Percentiles rank a stretch among this genome's conserved stretches.
Evolutionary conservation across 768 basidiomycete species (phyloP).

Genomic region (Rhodotorula toruloides): DNA sequence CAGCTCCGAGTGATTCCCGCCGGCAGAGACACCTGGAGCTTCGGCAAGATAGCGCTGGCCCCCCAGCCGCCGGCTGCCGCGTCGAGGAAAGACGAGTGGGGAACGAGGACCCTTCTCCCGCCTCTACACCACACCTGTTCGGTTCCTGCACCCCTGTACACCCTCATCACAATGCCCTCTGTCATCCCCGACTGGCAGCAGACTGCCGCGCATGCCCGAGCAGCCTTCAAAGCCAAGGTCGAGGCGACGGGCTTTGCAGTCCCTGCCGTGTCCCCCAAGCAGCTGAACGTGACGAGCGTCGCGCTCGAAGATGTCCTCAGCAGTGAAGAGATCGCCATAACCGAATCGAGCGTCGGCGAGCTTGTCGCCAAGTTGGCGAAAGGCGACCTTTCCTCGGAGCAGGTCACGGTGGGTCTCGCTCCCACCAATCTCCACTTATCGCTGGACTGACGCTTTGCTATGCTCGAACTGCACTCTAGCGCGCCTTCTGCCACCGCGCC

Average conservation of each 20-base stretch:
- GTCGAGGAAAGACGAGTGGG: no score
- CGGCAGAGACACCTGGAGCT: no score
- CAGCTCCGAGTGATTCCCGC: no score
- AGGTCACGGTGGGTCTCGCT: conserved; percentile 4
- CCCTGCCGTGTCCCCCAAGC: not conserved
- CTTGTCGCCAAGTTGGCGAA: conserved; percentile 54
- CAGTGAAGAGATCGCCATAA: conserved; percentile 58
- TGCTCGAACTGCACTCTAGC: conserved; percentile 49
- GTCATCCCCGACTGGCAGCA: conserved; percentile 5
- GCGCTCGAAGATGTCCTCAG: conserved; percentile 59
- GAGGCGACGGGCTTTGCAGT: not conserved
- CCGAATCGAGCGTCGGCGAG: conserved; percentile 53
- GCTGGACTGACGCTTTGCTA: not conserved
- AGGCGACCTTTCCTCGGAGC: conserved; percentile 55
- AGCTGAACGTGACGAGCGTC: conserved; percentile 46
- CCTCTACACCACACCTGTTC: not conserved
- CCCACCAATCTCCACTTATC: no score
- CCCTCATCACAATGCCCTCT: not conserved
- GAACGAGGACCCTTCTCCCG: not conserved
- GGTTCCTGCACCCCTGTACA: not conserved
- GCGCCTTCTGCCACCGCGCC: conserved; percentile 69
- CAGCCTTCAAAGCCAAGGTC: not conserved
- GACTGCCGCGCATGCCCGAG: not conserved
- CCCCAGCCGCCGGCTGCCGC: no score
- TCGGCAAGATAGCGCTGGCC: no score